Base-by-base conservation (phyloP, 2,329 filamentous ascomycete species). In the Apiospora koreana region DNA sequence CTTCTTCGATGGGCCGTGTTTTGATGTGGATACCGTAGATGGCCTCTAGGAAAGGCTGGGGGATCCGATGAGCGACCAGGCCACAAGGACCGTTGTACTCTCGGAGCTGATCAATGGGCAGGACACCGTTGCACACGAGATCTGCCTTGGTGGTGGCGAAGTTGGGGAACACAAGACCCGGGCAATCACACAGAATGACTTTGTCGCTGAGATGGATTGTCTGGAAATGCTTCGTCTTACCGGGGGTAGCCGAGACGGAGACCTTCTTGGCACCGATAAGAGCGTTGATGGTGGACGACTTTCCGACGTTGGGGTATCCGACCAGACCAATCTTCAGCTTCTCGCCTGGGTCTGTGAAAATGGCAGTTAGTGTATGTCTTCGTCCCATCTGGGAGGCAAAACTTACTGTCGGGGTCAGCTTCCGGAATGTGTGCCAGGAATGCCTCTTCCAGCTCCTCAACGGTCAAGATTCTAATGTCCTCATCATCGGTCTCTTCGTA, bases 181-280 rank as follows among this genome's bases (percentile, higher is more conserved):
- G 96, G 79, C 96, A 99, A 90, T 99, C 96, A 82, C 96, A 98
- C 8, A 99, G 89, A 65, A 98, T 88, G 73, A 99, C 94, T 71
- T 91, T 90, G 0, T 96, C 93, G 71, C 93, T 96, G 42, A 99
- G 89, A 79, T 98, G 95, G 71, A 99, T 96, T 1, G 96, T 99
- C 82, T 99, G 96, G 85, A 99, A 99, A 78, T 99, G 96, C 85
- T 99, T 99, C 18, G 96, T 99, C 85, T 99, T 99, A 80, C 96
- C 96, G 4, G 96, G 96, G 1, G 96, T 99, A 18, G 95, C 92
- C 21, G 96, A 99, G 48, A 99, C 97, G 0, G 95, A 98, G 7
- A 99, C 96, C 84, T 98, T 99, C 85, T 98, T 99, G 69, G 96
- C 92, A 67, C 97, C 97, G 71, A 98, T 95, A n/a, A 99, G 88